Base-by-base conservation (phyloP, 78 protist genomes). In the Speleostelium caveatum region DNA sequence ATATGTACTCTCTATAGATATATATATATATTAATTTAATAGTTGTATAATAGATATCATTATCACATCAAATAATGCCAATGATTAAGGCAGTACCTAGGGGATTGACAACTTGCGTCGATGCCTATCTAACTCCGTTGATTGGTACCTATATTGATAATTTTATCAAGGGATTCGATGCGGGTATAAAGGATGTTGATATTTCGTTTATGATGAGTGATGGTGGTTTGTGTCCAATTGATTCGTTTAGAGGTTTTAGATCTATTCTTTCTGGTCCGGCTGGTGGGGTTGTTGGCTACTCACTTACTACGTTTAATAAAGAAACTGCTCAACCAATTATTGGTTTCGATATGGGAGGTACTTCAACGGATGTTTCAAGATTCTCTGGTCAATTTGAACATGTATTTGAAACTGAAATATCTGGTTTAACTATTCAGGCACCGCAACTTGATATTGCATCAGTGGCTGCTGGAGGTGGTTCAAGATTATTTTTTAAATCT, bases 321-420 rank as follows among this genome's bases (percentile, higher is more conserved):
- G 77, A 65, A 45, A 53, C 30, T 1, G 22, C 14, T 39, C 69
- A 38, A 35, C 96, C 97, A 17, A 95, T 96, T 42, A 95, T 97
- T 35, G 98, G 98, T 22, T 97, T 97, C 45, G 99, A 98, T 95
- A 98, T 98, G 99, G 99, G 99, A 36, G 99, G 99, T 32, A 98
- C 99, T 1, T 93, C 97, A 6, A 98, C 99, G 1, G 99, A 98
- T 72, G 98, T 97, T 6, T 75, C 94, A 14, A 75, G 96, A 41
- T 94, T 32, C 26, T 85, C 21, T 51, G 98, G 97, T 22, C 2
- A 28, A 19, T 87, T 60, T 6, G 98, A 97, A 72, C 98, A 93
- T 62, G 97, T 96, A 0, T 97, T 92, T 53, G 99, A 98, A 67
- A 92, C 96, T 35, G 73, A 56, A 21, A 91, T 86, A 0, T 98